Base-by-base conservation (phyloP, 2,329 filamentous ascomycete genomes). In the Aspergillus clavatus region DNA sequence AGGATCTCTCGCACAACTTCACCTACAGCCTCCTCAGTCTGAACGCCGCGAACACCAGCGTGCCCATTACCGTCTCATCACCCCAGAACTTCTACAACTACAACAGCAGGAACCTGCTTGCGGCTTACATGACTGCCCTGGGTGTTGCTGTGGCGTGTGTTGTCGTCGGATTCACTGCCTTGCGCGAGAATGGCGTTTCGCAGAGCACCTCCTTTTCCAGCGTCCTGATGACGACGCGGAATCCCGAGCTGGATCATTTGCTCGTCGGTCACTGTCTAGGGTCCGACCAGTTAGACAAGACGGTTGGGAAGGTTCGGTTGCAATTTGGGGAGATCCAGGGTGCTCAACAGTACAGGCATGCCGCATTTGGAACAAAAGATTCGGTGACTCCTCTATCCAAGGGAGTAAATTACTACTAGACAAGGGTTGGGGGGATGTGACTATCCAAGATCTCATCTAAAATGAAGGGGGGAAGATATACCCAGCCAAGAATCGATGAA, bases 1-100 rank as follows among this genome's bases (percentile, higher is more conserved):
- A 50, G 19, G 47, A 50, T 29, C 47, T 50, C 40, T 37, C 33
- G 7, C 47, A 43, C 23, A 50, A 50, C 36, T 50, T 50, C 29
- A 47, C 47, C 40, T 47, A 50, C 26, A 47, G 43, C 24, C 43
- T 50, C 1, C 47, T 46, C 14, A 50, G 44, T 23, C 47, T 47
- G 8, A 46, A 50, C 16, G 36, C 21, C 24, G 43, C 26, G n/a
- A 46, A 43, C 19, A 27, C 40, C 23, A 50, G 21, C 16, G 26
- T 40, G 7, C 16, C 22, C 2, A 18, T 44, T 5, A 29, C 16
- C 3, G 18, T 29, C 42, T 28, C 21, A 4, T 27, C 42, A 29
- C 26, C 23, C 6, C 14, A 31, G 23, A 44, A 44, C 26, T 44
- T 39, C 36, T 44, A 40, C 26, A 16, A 7, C 10, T 44, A 44